Base-by-base conservation (phyloP, 306 rosid genomes). In the peach (Prunus persica) region DNA sequence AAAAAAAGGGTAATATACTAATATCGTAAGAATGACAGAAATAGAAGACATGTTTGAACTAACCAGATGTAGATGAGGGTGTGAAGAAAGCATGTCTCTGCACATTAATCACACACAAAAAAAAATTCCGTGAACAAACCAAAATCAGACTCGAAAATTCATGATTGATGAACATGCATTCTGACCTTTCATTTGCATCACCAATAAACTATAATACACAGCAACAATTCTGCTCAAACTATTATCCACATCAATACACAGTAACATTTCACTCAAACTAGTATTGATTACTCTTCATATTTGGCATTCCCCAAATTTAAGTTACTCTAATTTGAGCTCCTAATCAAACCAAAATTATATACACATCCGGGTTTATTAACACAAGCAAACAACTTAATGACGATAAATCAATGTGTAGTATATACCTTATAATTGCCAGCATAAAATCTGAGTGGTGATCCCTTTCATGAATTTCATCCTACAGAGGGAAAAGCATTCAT, bases 381-480 rank as follows among this genome's bases (percentile, higher is more conserved):
- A 30, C 38, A 66, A 57, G 78, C 67, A 72, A 66, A 2, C 18
- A 34, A 73, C 56, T 25, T 60, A 52, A 78, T 1, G 62, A 41
- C 51, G 66, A 56, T 55, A 66, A 58, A 69, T 67, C 16, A 66
- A 28, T 69, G 46, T 22, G 62, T 45, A 63, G 67, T 72, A 86
- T 3, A 30, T 82, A 86, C 99, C 99, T 95, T 76, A 95, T 68
- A 77, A 95, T 83, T 77, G 99, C 95, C 84, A 95, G 74, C 93
- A 91, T 89, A 74, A 95, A 82, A 77, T 95, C 99, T 49, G 99
- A 89, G 85, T 84, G 84, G 52, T 91, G 91, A 80, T 95, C 99
- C 84, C 99, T 89, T 89, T 95, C 99, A 84, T 95, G 99, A 88
- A 95, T 86, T 88, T 95, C 99, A 78, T 95, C 99, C 99, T 95